Conservation (phyloP, 2,329 filamentous ascomycete species). For the Phaeoacremonium minimum region DNA sequence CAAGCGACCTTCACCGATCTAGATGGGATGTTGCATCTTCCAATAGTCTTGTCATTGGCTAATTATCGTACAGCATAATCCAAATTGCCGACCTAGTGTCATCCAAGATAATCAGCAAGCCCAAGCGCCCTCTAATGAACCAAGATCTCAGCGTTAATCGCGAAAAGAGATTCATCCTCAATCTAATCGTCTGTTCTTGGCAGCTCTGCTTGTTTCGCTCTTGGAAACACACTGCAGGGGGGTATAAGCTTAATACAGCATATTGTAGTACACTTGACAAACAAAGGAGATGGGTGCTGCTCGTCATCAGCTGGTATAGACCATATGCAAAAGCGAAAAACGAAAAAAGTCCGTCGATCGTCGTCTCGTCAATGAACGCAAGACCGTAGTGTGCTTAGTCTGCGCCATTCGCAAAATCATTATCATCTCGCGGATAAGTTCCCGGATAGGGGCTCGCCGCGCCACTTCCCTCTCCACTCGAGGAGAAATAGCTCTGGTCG, state of each 20-base stretch:
- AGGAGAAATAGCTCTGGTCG: conserved; percentile 69
- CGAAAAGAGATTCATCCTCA: too few species aligned
- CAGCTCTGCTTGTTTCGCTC: too few species aligned
- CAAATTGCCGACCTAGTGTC: too few species aligned
- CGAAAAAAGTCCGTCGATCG: not conserved
- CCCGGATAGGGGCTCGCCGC: conserved; percentile 27
- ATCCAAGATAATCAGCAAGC: too few species aligned
- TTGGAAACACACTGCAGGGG: too few species aligned
- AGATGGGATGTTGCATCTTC: too few species aligned
- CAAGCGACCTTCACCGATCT: too few species aligned
- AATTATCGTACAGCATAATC: not conserved
- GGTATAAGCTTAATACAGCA: not conserved
- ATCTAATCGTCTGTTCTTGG: too few species aligned
- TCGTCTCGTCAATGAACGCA: not conserved
- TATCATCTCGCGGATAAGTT: not conserved
- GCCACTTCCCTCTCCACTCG: conserved; percentile 32
- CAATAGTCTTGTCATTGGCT: not conserved
- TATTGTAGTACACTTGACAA: not conserved
- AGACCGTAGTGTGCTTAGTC: not conserved
- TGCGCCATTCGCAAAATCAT: not conserved
- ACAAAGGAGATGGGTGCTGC: not conserved
- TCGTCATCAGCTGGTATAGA: not conserved
- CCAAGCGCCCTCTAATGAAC: too few species aligned
- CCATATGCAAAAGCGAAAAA: not conserved
- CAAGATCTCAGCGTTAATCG: too few species aligned